These are phyloP conservation scores for Sporothrix luriei DNA, from an alignment of 2,329 filamentous ascomycete genomes.

Conservation along the genomic window DNA sequence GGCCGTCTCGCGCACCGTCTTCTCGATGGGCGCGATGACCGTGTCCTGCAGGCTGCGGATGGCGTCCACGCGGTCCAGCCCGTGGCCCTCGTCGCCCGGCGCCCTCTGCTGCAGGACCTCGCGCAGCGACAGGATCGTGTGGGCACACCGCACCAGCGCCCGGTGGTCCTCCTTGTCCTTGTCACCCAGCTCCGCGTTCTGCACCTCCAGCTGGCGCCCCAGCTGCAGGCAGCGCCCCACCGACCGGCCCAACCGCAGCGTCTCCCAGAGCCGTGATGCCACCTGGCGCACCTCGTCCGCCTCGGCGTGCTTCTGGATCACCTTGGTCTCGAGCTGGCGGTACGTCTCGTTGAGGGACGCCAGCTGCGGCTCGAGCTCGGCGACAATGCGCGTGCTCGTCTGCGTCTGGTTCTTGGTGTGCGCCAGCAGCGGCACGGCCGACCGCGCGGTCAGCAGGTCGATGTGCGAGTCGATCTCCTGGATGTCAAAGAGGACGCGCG, in stretches of 20 bases:
- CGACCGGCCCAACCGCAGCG: conserved; percentile 73
- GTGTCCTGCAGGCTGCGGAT: conserved; percentile 69
- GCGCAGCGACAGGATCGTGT: conserved; percentile 74
- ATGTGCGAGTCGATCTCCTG: conserved; percentile 98
- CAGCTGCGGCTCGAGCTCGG: conserved; percentile 78
- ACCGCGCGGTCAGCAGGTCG: conserved; percentile 81
- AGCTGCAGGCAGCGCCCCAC: conserved; percentile 79
- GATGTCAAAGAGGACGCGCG: conserved; percentile 90
- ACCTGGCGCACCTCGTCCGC: conserved; percentile 81
- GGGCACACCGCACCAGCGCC: conserved; percentile 77
- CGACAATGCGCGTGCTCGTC: conserved; percentile 71
- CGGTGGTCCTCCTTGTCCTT: conserved; percentile 59
- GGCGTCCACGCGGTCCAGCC: conserved; percentile 72
- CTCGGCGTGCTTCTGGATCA: conserved; percentile 79
- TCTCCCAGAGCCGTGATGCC: conserved; percentile 77
- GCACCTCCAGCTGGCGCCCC: conserved; percentile 83
- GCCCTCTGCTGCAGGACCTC: conserved; percentile 70
- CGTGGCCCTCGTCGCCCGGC: conserved; percentile 73
- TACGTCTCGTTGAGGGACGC: conserved; percentile 81
- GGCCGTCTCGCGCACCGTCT: conserved; percentile 69
- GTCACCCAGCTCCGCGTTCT: conserved; percentile 63
- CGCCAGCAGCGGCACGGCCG: conserved; percentile 76
- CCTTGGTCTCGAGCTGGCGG: conserved; percentile 78
- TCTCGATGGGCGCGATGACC: conserved; percentile 71
- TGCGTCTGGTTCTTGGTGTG: conserved; percentile 75